Evolutionary conservation across 192 early-diverging fungal genomes (phyloP).

Genomic region (Geranomyces variabilis): DNA sequence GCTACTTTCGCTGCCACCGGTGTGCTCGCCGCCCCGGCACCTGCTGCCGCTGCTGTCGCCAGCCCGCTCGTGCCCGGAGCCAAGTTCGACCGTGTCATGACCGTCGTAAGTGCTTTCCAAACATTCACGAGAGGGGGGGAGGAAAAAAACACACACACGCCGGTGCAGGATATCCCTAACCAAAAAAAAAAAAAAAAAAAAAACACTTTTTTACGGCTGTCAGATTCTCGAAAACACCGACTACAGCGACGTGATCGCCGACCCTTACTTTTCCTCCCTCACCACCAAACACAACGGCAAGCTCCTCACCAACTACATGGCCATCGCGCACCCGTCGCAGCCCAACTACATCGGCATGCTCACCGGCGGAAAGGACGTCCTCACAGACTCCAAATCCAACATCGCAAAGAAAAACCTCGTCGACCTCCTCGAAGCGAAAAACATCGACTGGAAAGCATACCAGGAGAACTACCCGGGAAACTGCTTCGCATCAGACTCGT

Average conservation of each 20-base stretch:
- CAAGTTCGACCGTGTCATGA: constrained; percentile 21
- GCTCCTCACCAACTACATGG: constrained; percentile 62
- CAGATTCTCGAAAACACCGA: constrained; percentile 46
- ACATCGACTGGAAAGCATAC: constrained; percentile 68
- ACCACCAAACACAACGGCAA: constrained; percentile 38
- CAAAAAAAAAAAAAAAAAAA: no score
- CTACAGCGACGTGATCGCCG: constrained; percentile 27
- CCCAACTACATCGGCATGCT: constrained; percentile 73
- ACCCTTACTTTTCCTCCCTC: constrained; percentile 38
- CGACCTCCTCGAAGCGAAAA: constrained; percentile 58
- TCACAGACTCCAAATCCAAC: constrained; percentile 45
- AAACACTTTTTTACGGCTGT: background rate
- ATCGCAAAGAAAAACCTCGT: constrained; percentile 47
- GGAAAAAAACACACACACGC: background rate
- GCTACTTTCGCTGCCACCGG: background rate
- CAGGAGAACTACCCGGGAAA: constrained; percentile 64
- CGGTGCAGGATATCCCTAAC: no score
- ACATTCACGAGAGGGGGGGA: background rate
- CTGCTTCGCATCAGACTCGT: constrained; percentile 42
- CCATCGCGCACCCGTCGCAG: constrained; percentile 64
- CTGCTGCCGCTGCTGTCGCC: no score
- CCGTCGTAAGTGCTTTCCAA: constrained; percentile 11
- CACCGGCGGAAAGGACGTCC: constrained; percentile 38
- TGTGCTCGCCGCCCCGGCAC: background rate
- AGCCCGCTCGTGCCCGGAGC: constrained; percentile 9